Evolutionary conservation across 108 stramenopile species (phyloP).

Genomic region (Skeletonema tropicum): DNA sequence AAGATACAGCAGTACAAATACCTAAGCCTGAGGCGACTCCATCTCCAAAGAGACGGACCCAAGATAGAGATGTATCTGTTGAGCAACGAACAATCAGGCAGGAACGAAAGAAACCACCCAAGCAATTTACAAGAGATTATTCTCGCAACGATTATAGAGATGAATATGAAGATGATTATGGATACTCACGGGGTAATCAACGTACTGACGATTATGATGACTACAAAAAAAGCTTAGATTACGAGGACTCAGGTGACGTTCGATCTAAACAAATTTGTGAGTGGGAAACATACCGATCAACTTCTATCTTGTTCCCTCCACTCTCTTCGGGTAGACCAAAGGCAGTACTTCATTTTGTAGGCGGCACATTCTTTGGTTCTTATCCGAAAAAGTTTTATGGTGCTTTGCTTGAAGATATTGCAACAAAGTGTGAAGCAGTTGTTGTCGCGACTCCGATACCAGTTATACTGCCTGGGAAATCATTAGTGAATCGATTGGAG

Average conservation of each 20-base stretch:
- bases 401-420: conserved; percentile 63
- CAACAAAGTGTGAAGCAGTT: conserved; percentile 59
- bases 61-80: neutral
- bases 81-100: neutral
- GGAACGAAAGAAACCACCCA: neutral
- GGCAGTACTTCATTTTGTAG: conserved; percentile 81
- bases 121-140: neutral
- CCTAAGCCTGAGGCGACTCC: neutral
- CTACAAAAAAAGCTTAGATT: conserved; percentile 13
- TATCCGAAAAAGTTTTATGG: conserved; percentile 75
- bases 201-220: conserved; percentile 23
- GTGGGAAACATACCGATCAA: conserved; percentile 56
- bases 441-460: conserved; percentile 79
- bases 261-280: conserved; percentile 20
- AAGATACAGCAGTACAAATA: neutral
- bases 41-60: neutral
- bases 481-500: conserved; percentile 30
- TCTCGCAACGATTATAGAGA: conserved; percentile 1
- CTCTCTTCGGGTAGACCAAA: conserved; percentile 52
- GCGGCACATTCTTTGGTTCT: conserved; percentile 82
- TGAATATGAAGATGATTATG: conserved; percentile 8
- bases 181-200: neutral
- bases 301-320: conserved; percentile 75
- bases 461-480: conserved; percentile 54
- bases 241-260: conserved; percentile 8